These are phyloP conservation scores for Psidium guajava DNA, from an alignment of 345 rosid species.

Conservation along the genomic window DNA sequence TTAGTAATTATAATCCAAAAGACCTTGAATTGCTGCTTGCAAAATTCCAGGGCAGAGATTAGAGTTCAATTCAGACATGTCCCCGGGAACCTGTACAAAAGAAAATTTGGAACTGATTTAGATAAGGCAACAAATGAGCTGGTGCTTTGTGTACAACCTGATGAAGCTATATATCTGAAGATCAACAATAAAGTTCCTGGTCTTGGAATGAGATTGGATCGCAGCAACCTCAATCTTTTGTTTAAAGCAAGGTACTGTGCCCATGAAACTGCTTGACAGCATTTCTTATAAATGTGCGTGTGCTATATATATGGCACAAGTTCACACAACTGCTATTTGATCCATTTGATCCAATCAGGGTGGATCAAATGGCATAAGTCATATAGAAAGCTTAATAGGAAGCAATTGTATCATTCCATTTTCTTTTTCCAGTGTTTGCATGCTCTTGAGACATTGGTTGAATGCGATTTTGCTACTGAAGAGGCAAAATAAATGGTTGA, in stretches of 20 bases:
- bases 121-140: conserved; percentile 84
- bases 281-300: not conserved
- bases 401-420: not conserved
- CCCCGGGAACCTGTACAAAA: conserved; percentile 81
- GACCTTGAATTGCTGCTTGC: not conserved
- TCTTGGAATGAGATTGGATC: conserved; percentile 86
- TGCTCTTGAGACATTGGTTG: not conserved
- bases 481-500: not conserved
- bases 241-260: conserved; percentile 44
- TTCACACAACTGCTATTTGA: not conserved
- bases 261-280: not conserved
- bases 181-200: conserved; percentile 97
- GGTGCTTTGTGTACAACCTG: conserved; percentile 88
- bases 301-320: not conserved
- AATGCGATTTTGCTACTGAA: not conserved
- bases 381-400: not conserved
- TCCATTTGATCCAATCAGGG: not conserved
- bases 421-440: not conserved
- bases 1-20: not conserved
- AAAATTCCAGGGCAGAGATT: conserved; percentile 59
- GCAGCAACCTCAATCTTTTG: conserved; percentile 76
- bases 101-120: conserved; percentile 53
- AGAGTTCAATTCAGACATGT: conserved; percentile 90
- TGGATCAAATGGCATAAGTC: not conserved
- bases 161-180: conserved; percentile 91